Base-by-base conservation (phyloP, 352 stramenopile species). In the Phytophthora multivora region DNA sequence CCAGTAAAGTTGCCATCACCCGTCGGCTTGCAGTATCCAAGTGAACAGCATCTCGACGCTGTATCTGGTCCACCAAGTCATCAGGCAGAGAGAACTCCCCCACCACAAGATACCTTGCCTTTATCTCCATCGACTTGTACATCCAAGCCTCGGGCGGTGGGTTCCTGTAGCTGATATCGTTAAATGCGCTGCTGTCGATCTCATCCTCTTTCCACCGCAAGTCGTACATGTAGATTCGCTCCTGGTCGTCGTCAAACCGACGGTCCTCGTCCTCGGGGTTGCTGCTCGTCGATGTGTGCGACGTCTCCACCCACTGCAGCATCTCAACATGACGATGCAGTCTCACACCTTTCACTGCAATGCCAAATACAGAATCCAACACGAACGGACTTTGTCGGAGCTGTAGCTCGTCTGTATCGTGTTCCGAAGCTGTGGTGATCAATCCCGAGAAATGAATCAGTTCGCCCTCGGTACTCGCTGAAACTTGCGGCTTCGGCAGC, bases 271-370 rank as follows among this genome's bases (percentile, higher is more conserved):
- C 75, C 26, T 80, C 70, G 1, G 63, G 68, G 4, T 60, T 69
- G 33, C 61, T 81, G 31, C 63, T 76, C 23, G 66, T 85, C 31
- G 71, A 81, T 10, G 70, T 80, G 67, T 93, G 81, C 11, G 71
- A 80, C 18, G 79, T 90, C 47, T 93, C 85, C 26, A 92, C 80
- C 85, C 85, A 93, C 59, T 93, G 85, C 43, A 91, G 56, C 85
- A 92, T 93, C 62, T 93, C 83, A 45, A 93, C 85, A 5, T 66
- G 66, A 0, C 85, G 79, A 39, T 85, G 63, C 26, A 93, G 67
- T 13, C 71, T 71, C 53, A 92, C 81, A 10, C 85, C 85, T n/a
- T 85, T 81, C 30, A 67, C 79, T 0, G 79, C 80, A 39, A 93
- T 63, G 12, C 80, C 83, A 58, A 93, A 92, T 11, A 53, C 48